Conservation (phyloP, 2,329 filamentous ascomycete species). For the Truncatella angustata region DNA sequence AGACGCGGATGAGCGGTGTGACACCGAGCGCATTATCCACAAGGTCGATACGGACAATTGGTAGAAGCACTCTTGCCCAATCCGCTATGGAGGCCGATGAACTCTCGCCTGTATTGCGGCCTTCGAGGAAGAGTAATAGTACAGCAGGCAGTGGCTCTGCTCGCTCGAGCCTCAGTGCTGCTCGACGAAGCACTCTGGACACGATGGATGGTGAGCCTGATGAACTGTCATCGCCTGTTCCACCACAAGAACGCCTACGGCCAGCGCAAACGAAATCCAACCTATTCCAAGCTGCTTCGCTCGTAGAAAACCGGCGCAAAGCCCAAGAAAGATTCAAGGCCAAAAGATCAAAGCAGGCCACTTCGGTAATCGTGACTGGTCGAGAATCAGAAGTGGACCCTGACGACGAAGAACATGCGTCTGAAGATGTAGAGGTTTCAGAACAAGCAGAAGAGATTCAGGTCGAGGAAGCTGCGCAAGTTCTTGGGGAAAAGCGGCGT, state of each 20-base stretch:
- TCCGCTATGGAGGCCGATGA: slow-evolving; percentile 16
- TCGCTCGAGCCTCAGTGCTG: slow-evolving; percentile 23
- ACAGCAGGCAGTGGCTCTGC: slow-evolving; percentile 18
- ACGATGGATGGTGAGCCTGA: slow-evolving; percentile 11
- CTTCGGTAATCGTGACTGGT: slow-evolving; percentile 8
- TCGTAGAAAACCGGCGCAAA: slow-evolving; percentile 10
- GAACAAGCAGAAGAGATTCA: slow-evolving; percentile 18
- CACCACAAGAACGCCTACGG: slow-evolving; percentile 9
- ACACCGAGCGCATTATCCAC: slow-evolving; percentile 22
- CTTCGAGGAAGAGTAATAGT: slow-evolving; percentile 19
- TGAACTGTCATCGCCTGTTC: slow-evolving; percentile 25
- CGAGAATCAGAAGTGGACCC: no score
- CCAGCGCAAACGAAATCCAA: slow-evolving; percentile 10
- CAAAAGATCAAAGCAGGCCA: neutral
- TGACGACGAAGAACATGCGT: neutral
- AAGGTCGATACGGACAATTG: slow-evolving; percentile 27
- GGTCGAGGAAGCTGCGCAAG: slow-evolving; percentile 26
- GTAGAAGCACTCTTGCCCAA: slow-evolving; percentile 12
- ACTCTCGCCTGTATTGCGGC: slow-evolving; percentile 19
- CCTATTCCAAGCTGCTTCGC: no score
- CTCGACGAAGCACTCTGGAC: slow-evolving; percentile 18
- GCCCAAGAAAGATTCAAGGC: slow-evolving; percentile 11
- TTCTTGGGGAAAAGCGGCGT: slow-evolving; percentile 41
- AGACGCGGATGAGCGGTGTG: slow-evolving; percentile 34
- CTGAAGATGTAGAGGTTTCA: neutral